Base-by-base conservation (phyloP, 2,329 filamentous ascomycete species). In the Pseudogymnoascus sp. region DNA sequence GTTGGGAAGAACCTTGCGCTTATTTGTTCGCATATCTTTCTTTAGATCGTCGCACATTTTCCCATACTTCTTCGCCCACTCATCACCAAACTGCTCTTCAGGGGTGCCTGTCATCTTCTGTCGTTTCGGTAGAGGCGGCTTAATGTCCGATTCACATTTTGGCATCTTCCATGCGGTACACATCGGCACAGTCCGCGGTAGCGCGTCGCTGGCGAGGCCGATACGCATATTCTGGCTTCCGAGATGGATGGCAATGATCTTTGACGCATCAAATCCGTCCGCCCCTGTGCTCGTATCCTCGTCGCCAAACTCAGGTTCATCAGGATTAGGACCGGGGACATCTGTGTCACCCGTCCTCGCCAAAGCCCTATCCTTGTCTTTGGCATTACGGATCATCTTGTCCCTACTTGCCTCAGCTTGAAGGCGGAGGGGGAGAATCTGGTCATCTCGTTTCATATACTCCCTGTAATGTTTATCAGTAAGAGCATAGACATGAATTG, bases 391-490 rank as follows among this genome's bases (percentile, higher is more conserved):
- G 37, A 95, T 88, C 75, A 96, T 89, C 65, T 87, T 85, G 66
- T 95, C 92, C 68, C 91, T 84, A 60, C 86, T 88, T 69, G 93
- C 91, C 75, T 99, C 95, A 75, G 88, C 89, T 71, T 96, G 91
- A 14, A 96, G 84, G 71, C 95, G 88, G 63, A 93, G 85, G 11
- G 93, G 91, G 35, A 99, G 86, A 65, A 96, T 88, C 78, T 99
- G 95, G 71, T 98, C 95, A 79, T 99, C 95, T 72, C 93, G 89
- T 80, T 99, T 99, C 78, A 99, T 90, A 71, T 96, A 99, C 74
- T 99, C 95, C 65, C 92, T 96, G 69, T 33, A 33, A 56, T 31
- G 12, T 31, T 28, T n/a, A 56, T 56, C 3, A 56, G 46, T 16
- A 31, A 31, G 26, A 19, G 26, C 8, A 7, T 5, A 12, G 12